phyloP scores from a whole-genome alignment of 2,329 filamentous ascomycete genomes.

The Lasiodiplodia sp. region DNA sequence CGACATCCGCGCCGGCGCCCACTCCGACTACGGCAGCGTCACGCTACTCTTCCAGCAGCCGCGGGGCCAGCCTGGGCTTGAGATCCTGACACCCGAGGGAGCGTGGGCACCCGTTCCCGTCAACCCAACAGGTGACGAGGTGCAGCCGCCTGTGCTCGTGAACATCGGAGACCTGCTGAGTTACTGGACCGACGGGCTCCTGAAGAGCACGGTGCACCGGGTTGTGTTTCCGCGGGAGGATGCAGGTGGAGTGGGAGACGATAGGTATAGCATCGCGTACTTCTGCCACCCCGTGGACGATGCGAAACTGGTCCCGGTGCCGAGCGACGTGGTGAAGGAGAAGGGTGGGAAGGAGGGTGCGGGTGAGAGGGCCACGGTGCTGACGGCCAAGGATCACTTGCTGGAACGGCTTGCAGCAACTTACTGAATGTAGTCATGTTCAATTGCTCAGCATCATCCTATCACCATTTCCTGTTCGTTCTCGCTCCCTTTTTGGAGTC shows the following conservation, averaged over 20 bases:
- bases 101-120: conserved; percentile 54
- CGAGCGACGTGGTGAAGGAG: conserved; percentile 57
- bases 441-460: neutral
- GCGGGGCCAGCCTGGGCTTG: conserved; percentile 79
- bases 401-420: conserved; percentile 64
- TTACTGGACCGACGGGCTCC: conserved; percentile 89
- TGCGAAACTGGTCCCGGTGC: conserved; percentile 61
- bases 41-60: conserved; percentile 83
- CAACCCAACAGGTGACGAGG: conserved; percentile 60
- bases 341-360: conserved; percentile 41
- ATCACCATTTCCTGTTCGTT: neutral
- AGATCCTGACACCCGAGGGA: conserved; percentile 71
- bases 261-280: conserved; percentile 66
- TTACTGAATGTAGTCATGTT: conserved; percentile 53
- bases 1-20: conserved; percentile 87
- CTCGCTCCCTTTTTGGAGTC: neutral
- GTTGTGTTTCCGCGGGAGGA: conserved; percentile 73
- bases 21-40: conserved; percentile 78
- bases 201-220: conserved; percentile 87
- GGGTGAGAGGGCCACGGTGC: conserved; percentile 50
- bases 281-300: conserved; percentile 69
- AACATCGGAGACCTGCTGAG: conserved; percentile 76
- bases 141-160: conserved; percentile 71
- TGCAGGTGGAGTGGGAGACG: conserved; percentile 39
- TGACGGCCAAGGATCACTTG: conserved; percentile 68